These are phyloP conservation scores for Sanghuangporus weigelae DNA, from an alignment of 1,284 basidiomycete species.

Conservation along the genomic window DNA sequence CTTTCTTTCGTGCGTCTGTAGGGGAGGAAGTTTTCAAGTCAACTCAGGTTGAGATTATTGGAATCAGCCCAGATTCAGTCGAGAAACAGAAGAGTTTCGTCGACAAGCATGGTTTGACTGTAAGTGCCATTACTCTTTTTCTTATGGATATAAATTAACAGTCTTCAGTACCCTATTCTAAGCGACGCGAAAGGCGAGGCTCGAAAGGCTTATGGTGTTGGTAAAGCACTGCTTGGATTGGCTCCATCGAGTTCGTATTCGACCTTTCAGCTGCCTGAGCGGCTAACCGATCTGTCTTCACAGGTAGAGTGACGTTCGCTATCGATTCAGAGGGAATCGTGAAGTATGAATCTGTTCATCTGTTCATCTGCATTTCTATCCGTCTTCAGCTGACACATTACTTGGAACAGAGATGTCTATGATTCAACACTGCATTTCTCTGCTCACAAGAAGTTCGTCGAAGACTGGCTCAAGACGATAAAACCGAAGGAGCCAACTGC, in stretches of 20 bases:
- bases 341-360: constrained; percentile 34
- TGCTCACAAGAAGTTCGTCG: constrained; percentile 64
- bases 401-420: constrained; percentile 40
- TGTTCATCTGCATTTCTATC: neutral
- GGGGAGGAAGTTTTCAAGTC: constrained; percentile 65
- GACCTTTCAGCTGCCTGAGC: neutral
- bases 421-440: constrained; percentile 55
- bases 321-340: constrained; percentile 67
- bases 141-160: neutral
- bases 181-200: constrained; percentile 62
- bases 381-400: neutral
- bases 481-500: neutral
- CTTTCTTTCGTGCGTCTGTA: constrained; percentile 24
- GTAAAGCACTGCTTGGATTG: constrained; percentile 61
- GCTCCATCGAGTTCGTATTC: constrained; percentile 31
- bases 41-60: constrained; percentile 60
- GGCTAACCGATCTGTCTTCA: neutral
- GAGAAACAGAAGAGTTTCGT: constrained; percentile 69
- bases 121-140: constrained; percentile 27
- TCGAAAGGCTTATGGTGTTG: constrained; percentile 58
- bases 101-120: constrained; percentile 64
- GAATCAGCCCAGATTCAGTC: constrained; percentile 65
- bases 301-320: constrained; percentile 66
- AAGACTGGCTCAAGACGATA: constrained; percentile 42
- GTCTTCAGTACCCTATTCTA: constrained; percentile 60